phyloP scores from a whole-genome alignment of 768 basidiomycete species.

The Pilatotrama ljubarskyi region DNA sequence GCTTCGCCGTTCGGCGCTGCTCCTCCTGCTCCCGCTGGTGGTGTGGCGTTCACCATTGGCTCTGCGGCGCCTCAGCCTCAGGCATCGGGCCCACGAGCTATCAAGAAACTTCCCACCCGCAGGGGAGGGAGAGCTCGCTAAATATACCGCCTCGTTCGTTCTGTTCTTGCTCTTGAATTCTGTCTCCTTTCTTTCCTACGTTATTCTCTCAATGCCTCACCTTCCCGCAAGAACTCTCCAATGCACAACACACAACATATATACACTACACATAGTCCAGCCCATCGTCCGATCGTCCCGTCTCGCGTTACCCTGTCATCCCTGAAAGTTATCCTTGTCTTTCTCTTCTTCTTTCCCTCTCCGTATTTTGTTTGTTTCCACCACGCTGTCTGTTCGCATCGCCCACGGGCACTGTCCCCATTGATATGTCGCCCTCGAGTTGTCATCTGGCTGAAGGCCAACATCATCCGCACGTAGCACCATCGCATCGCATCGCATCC shows the following conservation, averaged over 20 bases:
- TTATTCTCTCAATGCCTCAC: slow-evolving; percentile 10
- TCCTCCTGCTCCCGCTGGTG: slow-evolving; percentile 15
- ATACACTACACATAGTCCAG: slow-evolving; percentile 11
- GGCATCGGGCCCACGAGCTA: slow-evolving; percentile 22
- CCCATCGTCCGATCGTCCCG: not conserved
- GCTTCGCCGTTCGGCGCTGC: slow-evolving; percentile 32
- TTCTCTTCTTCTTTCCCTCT: not conserved
- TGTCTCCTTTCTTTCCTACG: not conserved
- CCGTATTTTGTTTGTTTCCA: slow-evolving; percentile 1
- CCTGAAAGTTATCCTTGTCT: not conserved
- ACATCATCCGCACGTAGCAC: slow-evolving; percentile 11
- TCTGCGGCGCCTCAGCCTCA: slow-evolving; percentile 27
- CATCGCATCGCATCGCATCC: slow-evolving; percentile 7
- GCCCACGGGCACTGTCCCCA: slow-evolving; percentile 25
- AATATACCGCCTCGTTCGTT: not conserved
- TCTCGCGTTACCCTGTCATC: slow-evolving; percentile 10
- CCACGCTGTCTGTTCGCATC: slow-evolving; percentile 21
- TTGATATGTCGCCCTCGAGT: not conserved
- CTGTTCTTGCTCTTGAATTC: not conserved
- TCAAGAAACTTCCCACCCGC: slow-evolving; percentile 36
- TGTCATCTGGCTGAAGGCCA: slow-evolving; percentile 21
- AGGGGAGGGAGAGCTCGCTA: slow-evolving; percentile 31
- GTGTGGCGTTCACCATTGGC: slow-evolving; percentile 34
- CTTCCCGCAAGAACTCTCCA: slow-evolving; percentile 9
- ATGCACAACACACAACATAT: slow-evolving; percentile 7